These are phyloP conservation scores for Fusarium temperatum DNA, from an alignment of 2,329 filamentous ascomycete genomes.

Conservation along the genomic window DNA sequence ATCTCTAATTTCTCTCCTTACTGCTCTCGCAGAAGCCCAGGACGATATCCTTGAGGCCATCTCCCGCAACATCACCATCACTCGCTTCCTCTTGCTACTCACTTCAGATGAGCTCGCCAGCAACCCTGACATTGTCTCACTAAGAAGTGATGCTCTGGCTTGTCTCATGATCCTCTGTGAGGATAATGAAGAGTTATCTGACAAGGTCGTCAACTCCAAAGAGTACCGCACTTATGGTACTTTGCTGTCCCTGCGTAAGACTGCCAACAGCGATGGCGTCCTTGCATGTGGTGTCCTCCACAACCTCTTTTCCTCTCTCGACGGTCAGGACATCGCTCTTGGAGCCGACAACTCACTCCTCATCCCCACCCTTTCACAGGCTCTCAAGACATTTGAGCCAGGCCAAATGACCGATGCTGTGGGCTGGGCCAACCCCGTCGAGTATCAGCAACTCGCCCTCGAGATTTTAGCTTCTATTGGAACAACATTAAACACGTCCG, in stretches of 20 bases:
- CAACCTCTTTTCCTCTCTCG: slow-evolving; percentile 64
- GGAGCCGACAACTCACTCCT: slow-evolving; percentile 48
- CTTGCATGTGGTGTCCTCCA: slow-evolving; percentile 70
- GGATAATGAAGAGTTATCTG: slow-evolving; percentile 64
- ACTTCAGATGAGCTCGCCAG: slow-evolving; percentile 55
- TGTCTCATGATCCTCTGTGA: slow-evolving; percentile 68
- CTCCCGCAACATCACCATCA: slow-evolving; percentile 57
- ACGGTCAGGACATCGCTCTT: slow-evolving; percentile 36
- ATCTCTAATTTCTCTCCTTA: slow-evolving; percentile 62
- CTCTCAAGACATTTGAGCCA: slow-evolving; percentile 41
- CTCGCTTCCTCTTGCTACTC: slow-evolving; percentile 64
- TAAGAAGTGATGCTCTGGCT: slow-evolving; percentile 60
- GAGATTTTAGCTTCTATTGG: slow-evolving; percentile 73
- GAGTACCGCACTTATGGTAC: slow-evolving; percentile 58
- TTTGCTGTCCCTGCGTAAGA: slow-evolving; percentile 59
- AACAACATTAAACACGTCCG: slow-evolving; percentile 63
- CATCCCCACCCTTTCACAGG: slow-evolving; percentile 50
- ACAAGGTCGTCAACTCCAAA: slow-evolving; percentile 62
- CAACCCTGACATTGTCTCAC: slow-evolving; percentile 52
- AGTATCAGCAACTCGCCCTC: slow-evolving; percentile 64
- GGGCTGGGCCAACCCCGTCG: slow-evolving; percentile 52
- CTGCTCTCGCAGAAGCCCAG: slow-evolving; percentile 65
- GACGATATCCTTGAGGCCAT: slow-evolving; percentile 68
- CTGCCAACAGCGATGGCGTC: slow-evolving; percentile 59
- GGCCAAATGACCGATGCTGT: slow-evolving; percentile 45